Evolutionary conservation across 129 eudicot genomes (phyloP).

Genomic region (Pulicaria dysenterica): DNA sequence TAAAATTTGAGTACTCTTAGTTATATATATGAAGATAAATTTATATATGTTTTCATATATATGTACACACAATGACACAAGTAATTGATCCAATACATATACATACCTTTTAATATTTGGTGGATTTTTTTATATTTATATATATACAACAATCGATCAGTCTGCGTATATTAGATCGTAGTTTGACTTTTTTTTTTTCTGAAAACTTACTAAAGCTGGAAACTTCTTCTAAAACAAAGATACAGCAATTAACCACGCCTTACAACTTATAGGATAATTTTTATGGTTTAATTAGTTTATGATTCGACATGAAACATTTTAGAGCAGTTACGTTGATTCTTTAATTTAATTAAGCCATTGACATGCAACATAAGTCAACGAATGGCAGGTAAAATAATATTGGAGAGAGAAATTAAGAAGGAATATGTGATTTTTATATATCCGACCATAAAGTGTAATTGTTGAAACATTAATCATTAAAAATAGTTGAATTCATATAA

Average conservation of each 20-base stretch:
- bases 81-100: too few species aligned
- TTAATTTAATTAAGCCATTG: slow-evolving; percentile 25
- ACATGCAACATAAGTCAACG: slow-evolving; percentile 31
- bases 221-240: too few species aligned
- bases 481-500: neutral
- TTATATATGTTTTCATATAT: neutral
- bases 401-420: slow-evolving; percentile 30
- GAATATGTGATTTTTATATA: slow-evolving; percentile 33
- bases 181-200: too few species aligned
- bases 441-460: slow-evolving; percentile 33
- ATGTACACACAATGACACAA: too few species aligned
- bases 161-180: too few species aligned
- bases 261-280: neutral
- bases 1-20: neutral
- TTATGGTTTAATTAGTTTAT: neutral
- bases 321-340: slow-evolving; percentile 27
- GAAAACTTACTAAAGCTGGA: too few species aligned
- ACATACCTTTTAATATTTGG: too few species aligned
- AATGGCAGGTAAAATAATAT: slow-evolving; percentile 32
- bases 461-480: slow-evolving; percentile 24
- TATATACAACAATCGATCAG: neutral
- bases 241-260: too few species aligned
- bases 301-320: slow-evolving; percentile 27
- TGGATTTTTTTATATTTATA: too few species aligned
- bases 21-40: neutral